Base-by-base conservation (phyloP, 208 protist species). In the Phytomonas serpens region DNA sequence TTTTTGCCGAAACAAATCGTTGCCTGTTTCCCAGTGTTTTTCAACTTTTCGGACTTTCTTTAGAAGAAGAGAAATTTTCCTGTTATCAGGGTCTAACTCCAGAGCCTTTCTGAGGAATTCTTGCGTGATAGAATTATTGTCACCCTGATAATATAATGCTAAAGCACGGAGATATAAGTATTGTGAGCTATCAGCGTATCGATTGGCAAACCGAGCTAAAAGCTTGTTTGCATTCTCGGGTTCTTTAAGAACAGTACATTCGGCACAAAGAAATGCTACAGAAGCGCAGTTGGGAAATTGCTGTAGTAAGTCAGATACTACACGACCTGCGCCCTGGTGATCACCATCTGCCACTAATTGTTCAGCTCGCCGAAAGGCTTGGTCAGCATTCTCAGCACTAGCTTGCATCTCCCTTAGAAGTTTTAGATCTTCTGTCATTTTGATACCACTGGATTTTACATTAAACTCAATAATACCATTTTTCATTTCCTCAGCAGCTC, bases 1-100 rank as follows among this genome's bases (percentile, higher is more conserved):
- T 70, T 94, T 94, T 64, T 74, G 77, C 70, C 87, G 85, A 78
- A 97, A 97, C 16, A 89, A 83, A 32, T 74, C 65, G 68, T 97
- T 98, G 61, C 92, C 95, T 29, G 79, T 72, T 70, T 93, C 82
- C 70, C 94, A 94, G 62, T 83, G 78, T 16, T 74, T 69, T 75
- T 96, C 91, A 13, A 96, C 71, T 33, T 70, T 42, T 23, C 88
- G 83, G 34, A 93, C 82, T 42, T 85, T 84, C 80, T 92, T 93
- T n/a, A 96, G 79, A 68, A 96, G 81, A 27, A 85, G 69, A 23
- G 72, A 74, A 36, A 84, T 77, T 37, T 85, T 83, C 63, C 34
- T 61, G 71, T 92, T 90, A 75, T 96, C 91, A 6, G 88, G 88
- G 79, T 93, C 91, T 73, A 89, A 78, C 71, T 80, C 84, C 27